Conservation (phyloP, 2,329 filamentous ascomycete species). For the Colletotrichum lupini region DNA sequence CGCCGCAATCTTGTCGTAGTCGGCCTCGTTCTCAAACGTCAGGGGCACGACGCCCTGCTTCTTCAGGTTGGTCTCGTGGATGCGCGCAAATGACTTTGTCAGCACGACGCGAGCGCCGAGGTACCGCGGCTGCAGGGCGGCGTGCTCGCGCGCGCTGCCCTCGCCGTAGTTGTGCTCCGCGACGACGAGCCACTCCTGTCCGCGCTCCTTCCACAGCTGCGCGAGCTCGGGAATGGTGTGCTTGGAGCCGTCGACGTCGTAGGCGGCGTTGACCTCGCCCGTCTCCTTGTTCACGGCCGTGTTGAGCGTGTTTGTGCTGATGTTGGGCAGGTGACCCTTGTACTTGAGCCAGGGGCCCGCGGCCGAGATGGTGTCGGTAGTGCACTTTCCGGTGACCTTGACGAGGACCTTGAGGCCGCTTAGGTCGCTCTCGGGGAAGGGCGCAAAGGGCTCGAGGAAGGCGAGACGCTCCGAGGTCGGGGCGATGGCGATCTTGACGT, state of each 20-base stretch:
- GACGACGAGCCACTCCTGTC: slow-evolving; percentile 89
- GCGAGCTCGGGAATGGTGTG: slow-evolving; percentile 90
- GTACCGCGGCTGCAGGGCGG: slow-evolving; percentile 90
- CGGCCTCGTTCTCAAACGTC: slow-evolving; percentile 87
- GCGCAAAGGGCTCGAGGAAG: slow-evolving; percentile 86
- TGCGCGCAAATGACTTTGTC: slow-evolving; percentile 88
- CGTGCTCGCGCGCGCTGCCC: slow-evolving; percentile 89
- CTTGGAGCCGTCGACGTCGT: slow-evolving; percentile 81
- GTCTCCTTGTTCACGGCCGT: slow-evolving; percentile 93
- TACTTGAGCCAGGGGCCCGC: slow-evolving; percentile 99
- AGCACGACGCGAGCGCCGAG: slow-evolving; percentile 87
- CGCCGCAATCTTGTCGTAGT: slow-evolving; percentile 86
- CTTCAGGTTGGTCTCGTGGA: slow-evolving; percentile 96
- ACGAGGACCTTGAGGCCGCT: slow-evolving; percentile 85
- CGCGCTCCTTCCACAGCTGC: slow-evolving; percentile 80
- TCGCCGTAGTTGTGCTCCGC: slow-evolving; percentile 99
- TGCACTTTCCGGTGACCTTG: slow-evolving; percentile 98
- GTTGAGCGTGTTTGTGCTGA: slow-evolving; percentile 96
- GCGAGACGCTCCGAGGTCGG: slow-evolving; percentile 92
- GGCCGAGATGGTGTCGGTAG: slow-evolving; percentile 97
- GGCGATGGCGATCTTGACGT: slow-evolving; percentile 79
- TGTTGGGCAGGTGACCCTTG: slow-evolving; percentile 98
- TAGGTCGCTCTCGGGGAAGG: slow-evolving; percentile 84
- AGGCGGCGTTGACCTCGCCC: slow-evolving; percentile 90
- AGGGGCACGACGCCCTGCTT: slow-evolving; percentile 97